Base-by-base conservation (phyloP, 2,329 filamentous ascomycete species). In the Aspergillus persii region DNA sequence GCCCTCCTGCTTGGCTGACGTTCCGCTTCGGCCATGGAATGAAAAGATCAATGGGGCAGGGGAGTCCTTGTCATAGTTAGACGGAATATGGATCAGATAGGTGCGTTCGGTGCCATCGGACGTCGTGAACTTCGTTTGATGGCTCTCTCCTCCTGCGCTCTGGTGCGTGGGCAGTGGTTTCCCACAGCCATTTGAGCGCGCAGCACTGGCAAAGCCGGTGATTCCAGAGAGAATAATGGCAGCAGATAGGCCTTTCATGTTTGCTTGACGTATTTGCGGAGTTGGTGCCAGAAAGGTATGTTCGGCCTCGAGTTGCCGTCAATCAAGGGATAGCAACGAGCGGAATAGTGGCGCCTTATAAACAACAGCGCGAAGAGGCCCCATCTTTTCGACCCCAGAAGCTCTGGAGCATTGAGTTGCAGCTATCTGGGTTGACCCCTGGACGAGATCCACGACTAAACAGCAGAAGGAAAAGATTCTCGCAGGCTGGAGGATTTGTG, bases 41-140 rank as follows among this genome's bases (percentile, higher is more conserved):
- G 81, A 81, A 36, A 83, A 70, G 39, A 82, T 80, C 30, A 83
- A 56, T 0, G 79, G 74, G 0, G 74, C 67, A 2, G 77, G 71
- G 1, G 56, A 73, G 50, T 71, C 67, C 9, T 59, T 59, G 26
- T 77, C 61, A 68, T 82, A 83, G 41, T 53, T 62, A 8, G 58
- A 46, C 2, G 71, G 71, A 30, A 73, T 65, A 50, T 65, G 63
- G 4, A 73, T 33, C 23, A 62, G 54, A 54, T 69, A 71, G 23
- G 59, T 54, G 8, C 69, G 68, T 31, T 65, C 57, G n/a, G 57
- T 56, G 26, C 56, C 57, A 23, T 66, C 68, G 8, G 64, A 59
- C 7, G 30, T 54, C 39, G 64, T 66, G 46, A 65, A 66, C 4
- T 54, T 51, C 12, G 61, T 50, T 4, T 23, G 54, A 47, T 57